These are phyloP conservation scores for Candida alai DNA, from an alignment of 805 yeast species.

Conservation along the genomic window DNA sequence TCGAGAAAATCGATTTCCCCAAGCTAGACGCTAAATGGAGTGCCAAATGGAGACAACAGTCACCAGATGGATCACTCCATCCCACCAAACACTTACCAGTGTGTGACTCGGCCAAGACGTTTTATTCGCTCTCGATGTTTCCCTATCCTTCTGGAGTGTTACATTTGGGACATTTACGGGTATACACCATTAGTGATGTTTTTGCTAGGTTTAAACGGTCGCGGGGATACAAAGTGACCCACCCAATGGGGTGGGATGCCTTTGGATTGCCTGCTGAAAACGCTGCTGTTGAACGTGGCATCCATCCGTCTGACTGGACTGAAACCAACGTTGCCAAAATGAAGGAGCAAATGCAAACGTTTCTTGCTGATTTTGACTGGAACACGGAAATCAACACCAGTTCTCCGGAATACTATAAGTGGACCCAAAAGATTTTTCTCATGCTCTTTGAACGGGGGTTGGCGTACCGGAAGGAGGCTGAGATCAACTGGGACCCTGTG, in stretches of 20 bases:
- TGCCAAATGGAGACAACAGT: constrained; percentile 39
- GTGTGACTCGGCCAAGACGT: constrained; percentile 16
- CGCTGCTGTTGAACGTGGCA: constrained; percentile 85
- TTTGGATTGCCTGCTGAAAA: constrained; percentile 98
- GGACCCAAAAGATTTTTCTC: constrained; percentile 86
- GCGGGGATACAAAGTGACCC: constrained; percentile 74
- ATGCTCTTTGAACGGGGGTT: constrained; percentile 69
- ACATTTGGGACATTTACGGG: constrained; percentile 93
- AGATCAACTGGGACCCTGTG: constrained; percentile 96
- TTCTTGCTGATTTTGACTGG: constrained; percentile 93
- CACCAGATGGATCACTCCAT: constrained; percentile 31
- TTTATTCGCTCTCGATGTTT: constrained; percentile 80
- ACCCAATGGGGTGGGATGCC: constrained; percentile 99
- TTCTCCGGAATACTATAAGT: constrained; percentile 79
- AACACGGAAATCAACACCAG: constrained; percentile 85
- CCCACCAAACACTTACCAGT: constrained; percentile 24
- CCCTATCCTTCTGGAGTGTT: constrained; percentile 94
- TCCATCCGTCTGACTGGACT: constrained; percentile 85
- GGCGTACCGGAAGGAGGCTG: constrained; percentile 83
- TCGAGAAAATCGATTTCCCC: constrained; percentile 14
- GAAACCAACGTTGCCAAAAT: constrained; percentile 71
- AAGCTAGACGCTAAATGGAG: constrained; percentile 54
- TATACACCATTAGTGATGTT: constrained; percentile 85
- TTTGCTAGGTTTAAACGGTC: constrained; percentile 74
- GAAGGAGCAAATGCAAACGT: constrained; percentile 74